phyloP scores from a whole-genome alignment of 2,329 filamentous ascomycete species.

The Penicillium sp. region DNA sequence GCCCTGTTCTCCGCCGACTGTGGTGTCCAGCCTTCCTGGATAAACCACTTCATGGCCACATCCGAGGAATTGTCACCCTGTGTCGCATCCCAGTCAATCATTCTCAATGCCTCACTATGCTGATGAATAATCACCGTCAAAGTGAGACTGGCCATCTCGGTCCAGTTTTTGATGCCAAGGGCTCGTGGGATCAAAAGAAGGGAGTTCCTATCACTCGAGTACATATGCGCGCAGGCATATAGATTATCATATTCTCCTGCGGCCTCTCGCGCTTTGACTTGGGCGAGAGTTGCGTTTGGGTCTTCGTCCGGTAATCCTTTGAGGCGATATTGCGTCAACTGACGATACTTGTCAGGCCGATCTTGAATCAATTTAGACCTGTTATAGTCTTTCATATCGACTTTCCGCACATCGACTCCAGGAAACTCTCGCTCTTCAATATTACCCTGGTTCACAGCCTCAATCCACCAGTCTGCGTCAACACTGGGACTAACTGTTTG shows the following conservation, averaged over 20 bases:
- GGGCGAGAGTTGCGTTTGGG: conserved; percentile 15
- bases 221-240: conserved; percentile 64
- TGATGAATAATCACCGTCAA: conserved; percentile 58
- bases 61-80: conserved; percentile 21
- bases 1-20: conserved; percentile 53
- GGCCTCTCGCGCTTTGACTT: conserved; percentile 34
- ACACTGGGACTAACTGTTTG: conserved; percentile 42
- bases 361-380: conserved; percentile 32
- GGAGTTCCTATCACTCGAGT: conserved; percentile 63
- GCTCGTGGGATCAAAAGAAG: conserved; percentile 60
- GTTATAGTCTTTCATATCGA: conserved; percentile 60
- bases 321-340: conserved; percentile 55
- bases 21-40: conserved; percentile 57
- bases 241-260: conserved; percentile 56
- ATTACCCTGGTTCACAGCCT: conserved; percentile 35
- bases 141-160: conserved; percentile 55
- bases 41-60: conserved; percentile 52
- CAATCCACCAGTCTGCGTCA: conserved; percentile 47
- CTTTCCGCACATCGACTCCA: conserved; percentile 57
- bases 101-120: conserved; percentile 46
- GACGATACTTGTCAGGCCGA: conserved; percentile 45
- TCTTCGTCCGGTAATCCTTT: conserved; percentile 50
- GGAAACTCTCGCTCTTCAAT: conserved; percentile 43
- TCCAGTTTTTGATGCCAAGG: conserved; percentile 49
- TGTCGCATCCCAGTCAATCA: conserved; percentile 46